phyloP scores from a whole-genome alignment of 495 filamentous ascomycete genomes.

The Aspergillus sclerotiicarbonarius region DNA sequence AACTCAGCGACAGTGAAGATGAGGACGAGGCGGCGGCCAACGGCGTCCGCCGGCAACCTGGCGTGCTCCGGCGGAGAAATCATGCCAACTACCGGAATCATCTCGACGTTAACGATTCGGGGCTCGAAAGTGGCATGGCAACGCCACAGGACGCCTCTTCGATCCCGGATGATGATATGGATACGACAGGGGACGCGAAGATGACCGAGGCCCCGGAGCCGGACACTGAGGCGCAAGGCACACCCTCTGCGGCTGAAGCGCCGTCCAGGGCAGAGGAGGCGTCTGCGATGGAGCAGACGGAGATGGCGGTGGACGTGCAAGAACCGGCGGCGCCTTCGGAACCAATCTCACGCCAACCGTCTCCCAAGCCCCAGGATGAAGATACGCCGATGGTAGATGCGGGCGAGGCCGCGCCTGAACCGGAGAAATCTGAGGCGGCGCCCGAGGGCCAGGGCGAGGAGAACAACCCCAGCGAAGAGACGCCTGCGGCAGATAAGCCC shows the following conservation, averaged over 20 bases:
- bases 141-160: constrained; percentile 53
- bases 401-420: constrained; percentile 24
- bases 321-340: constrained; percentile 36
- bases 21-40: constrained; percentile 77
- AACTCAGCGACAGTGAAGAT: constrained; percentile 82
- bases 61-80: constrained; percentile 57
- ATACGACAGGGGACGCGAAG: constrained; percentile 47
- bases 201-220: constrained; percentile 49
- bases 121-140: constrained; percentile 59
- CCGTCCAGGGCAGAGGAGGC: constrained; percentile 40
- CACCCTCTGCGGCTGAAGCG: constrained; percentile 22
- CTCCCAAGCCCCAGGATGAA: constrained; percentile 55
- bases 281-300: constrained; percentile 33
- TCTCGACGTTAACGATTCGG: constrained; percentile 61
- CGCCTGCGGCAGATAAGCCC: constrained; percentile 22
- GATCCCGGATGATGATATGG: constrained; percentile 48
- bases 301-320: constrained; percentile 39
- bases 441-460: constrained; percentile 15
- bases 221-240: constrained; percentile 28
- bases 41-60: constrained; percentile 64
- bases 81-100: constrained; percentile 72
- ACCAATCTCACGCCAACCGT: constrained; percentile 39
- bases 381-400: constrained; percentile 67
- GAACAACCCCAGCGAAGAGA: constrained; percentile 24
- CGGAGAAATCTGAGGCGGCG: constrained; percentile 19